Percentiles rank a stretch among this genome's conserved stretches.
These are phyloP conservation scores for Boehmeria nivea DNA, from an alignment of 306 rosid genomes.

Conservation along the genomic window DNA sequence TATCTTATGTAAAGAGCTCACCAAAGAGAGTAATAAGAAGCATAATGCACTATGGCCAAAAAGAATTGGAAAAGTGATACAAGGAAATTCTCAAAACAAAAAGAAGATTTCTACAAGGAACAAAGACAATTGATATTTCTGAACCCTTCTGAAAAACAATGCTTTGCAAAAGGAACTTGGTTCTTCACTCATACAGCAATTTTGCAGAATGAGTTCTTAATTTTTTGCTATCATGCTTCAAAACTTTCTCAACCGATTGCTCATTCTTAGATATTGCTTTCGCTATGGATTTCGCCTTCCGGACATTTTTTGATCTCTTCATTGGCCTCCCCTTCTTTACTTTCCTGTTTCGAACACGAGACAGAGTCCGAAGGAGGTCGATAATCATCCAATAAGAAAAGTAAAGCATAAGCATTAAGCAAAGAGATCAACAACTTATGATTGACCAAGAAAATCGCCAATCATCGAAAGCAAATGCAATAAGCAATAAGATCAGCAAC, in stretches of 20 bases:
- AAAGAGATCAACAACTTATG: too few species aligned
- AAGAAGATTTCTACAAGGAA: not conserved
- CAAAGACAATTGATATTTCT: not conserved
- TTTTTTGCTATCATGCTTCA: constrained; percentile 61
- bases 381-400: too few species aligned
- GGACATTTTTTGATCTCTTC: constrained; percentile 78
- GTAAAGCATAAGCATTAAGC: too few species aligned
- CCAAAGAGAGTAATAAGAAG: too few species aligned
- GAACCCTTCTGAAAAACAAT: not conserved
- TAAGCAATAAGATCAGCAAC: not conserved
- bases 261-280: constrained; percentile 64
- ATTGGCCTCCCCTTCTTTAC: constrained; percentile 66
- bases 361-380: constrained; percentile 9
- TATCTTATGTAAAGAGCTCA: too few species aligned
- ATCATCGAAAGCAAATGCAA: not conserved
- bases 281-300: constrained; percentile 56
- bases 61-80: not conserved
- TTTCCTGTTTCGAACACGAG: constrained; percentile 43
- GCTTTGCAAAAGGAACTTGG: not conserved
- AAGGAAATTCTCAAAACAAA: not conserved
- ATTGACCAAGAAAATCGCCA: too few species aligned
- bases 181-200: constrained; percentile 57
- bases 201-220: constrained; percentile 67
- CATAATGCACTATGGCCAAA: not conserved
- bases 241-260: constrained; percentile 43